Conservation (phyloP, 345 rosid genomes). For the Hibiscus mutabilis region DNA sequence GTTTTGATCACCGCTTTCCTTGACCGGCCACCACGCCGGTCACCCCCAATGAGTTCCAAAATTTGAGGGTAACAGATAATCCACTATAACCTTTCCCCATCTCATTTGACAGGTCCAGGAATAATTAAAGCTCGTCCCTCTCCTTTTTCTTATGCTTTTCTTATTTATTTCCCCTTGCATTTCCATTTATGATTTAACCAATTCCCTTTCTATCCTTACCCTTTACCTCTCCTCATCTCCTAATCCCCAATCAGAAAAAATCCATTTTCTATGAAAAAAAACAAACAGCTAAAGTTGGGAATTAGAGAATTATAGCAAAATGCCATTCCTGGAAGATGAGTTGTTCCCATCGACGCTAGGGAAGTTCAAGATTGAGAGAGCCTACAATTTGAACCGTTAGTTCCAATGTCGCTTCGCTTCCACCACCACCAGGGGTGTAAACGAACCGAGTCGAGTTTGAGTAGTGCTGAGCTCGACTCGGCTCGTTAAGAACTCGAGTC, state of each 20-base stretch:
- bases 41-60: no score
- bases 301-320: constrained; percentile 9
- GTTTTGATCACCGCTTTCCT: no score
- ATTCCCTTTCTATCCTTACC: neutral
- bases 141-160: no score
- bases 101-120: no score
- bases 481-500: no score
- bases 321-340: constrained; percentile 71
- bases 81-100: no score
- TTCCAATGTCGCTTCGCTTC: constrained; percentile 77
- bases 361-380: constrained; percentile 70
- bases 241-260: neutral
- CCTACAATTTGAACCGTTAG: constrained; percentile 43
- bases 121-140: no score
- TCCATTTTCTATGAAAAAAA: neutral
- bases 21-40: no score
- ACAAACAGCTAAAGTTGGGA: neutral
- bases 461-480: constrained; percentile 59
- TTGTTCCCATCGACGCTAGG: constrained; percentile 87
- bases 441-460: no score
- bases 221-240: neutral
- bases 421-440: constrained; percentile 67
- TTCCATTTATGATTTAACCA: no score
- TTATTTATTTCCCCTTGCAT: no score
- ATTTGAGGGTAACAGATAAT: no score